These are phyloP conservation scores for Bremia lactucae DNA, from an alignment of 352 stramenopile genomes.

Conservation along the genomic window DNA sequence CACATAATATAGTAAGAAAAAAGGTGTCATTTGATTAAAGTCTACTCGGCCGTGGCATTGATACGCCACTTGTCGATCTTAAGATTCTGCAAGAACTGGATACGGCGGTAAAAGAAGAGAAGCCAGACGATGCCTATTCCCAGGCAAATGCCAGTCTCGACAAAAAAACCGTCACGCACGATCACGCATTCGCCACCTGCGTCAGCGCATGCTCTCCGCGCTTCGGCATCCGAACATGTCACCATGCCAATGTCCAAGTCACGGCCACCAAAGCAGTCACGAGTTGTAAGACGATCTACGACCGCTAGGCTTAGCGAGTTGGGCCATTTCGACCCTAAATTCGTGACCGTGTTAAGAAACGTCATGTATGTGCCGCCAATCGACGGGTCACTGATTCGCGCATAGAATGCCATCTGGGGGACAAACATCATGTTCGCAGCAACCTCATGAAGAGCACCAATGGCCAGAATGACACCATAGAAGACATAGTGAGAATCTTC, in stretches of 20 bases:
- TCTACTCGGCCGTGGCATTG: conserved; percentile 24
- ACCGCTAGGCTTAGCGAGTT: conserved; percentile 77
- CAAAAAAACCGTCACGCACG: conserved; percentile 70
- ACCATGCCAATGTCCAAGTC: conserved; percentile 62
- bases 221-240: conserved; percentile 67
- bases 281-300: conserved; percentile 75
- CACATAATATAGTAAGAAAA: conserved; percentile 14
- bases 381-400: conserved; percentile 91
- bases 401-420: conserved; percentile 98
- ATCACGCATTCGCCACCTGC: conserved; percentile 65
- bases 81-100: conserved; percentile 67
- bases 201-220: conserved; percentile 42
- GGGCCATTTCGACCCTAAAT: conserved; percentile 93
- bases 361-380: conserved; percentile 99
- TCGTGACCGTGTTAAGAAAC: conserved; percentile 98
- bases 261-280: conserved; percentile 58
- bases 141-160: conserved; percentile 65
- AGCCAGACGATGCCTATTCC: conserved; percentile 63
- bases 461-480: conserved; percentile 63
- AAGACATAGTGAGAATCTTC: conserved; percentile 70
- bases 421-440: conserved; percentile 89
- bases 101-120: conserved; percentile 51
- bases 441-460: conserved; percentile 71
- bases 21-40: conserved; percentile 15
- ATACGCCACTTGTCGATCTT: conserved; percentile 80